A percentile compares a stretch with the other conserved stretches of the same genome.
phyloP scores from a whole-genome alignment of 345 rosid species.

The Hibiscus tridactylites region DNA sequence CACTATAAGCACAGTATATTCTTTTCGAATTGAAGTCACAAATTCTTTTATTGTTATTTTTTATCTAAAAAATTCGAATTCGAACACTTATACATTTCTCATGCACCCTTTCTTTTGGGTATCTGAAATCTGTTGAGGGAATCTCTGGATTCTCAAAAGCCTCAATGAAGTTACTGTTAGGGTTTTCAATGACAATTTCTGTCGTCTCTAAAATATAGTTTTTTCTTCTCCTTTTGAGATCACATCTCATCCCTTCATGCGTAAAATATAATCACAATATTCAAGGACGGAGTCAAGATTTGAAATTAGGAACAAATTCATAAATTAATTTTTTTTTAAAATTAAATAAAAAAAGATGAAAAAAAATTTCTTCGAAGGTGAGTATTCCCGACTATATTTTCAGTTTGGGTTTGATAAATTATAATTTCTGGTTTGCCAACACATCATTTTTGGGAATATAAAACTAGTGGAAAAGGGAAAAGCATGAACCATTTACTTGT shows the following conservation, averaged over 20 bases:
- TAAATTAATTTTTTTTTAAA: too few relatives aligned
- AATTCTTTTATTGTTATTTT: too few relatives aligned
- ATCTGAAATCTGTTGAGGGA: slow-evolving; percentile 2
- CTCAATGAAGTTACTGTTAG: slow-evolving; percentile 8
- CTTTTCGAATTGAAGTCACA: too few relatives aligned
- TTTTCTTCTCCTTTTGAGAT: slow-evolving; percentile 27
- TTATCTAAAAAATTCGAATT: too few relatives aligned
- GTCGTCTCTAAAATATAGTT: neutral
- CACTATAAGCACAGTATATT: too few relatives aligned
- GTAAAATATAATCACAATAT: neutral
- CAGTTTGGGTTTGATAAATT: neutral
- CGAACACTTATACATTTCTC: too few relatives aligned
- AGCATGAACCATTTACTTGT: too few relatives aligned
- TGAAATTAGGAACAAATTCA: too few relatives aligned
- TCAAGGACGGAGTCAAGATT: too few relatives aligned
- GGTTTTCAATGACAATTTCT: slow-evolving; percentile 24
- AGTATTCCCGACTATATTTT: too few relatives aligned
- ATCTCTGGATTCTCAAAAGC: slow-evolving; percentile 5
- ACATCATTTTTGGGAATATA: neutral
- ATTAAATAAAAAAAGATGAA: too few relatives aligned
- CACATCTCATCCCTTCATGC: slow-evolving; percentile 19
- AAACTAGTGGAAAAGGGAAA: neutral
- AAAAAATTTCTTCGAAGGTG: too few relatives aligned
- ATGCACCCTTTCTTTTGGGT: neutral
- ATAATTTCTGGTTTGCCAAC: neutral